Evolutionary conservation across 495 filamentous ascomycete species (phyloP).

Genomic region (Penicillium paradoxum): DNA sequence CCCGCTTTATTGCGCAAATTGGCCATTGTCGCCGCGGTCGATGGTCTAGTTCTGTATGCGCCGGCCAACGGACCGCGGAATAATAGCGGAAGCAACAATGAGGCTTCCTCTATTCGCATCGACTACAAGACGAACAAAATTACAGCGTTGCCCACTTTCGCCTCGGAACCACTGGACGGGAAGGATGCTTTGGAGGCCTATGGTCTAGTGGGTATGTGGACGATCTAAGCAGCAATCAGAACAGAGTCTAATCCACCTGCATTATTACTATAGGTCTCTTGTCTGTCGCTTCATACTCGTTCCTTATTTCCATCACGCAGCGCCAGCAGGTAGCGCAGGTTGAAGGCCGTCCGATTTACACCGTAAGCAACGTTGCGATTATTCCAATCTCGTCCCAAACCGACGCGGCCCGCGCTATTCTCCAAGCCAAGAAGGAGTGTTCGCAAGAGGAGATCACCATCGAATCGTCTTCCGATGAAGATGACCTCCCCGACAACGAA

Average conservation of each 20-base stretch:
- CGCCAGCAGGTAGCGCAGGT: constrained; percentile 86
- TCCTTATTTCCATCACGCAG: constrained; percentile 76
- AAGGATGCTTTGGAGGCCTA: constrained; percentile 61
- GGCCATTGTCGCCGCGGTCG: constrained; percentile 73
- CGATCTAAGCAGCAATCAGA: not conserved
- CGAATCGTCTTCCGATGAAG: constrained; percentile 35
- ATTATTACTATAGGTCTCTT: constrained; percentile 52
- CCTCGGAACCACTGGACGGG: constrained; percentile 34
- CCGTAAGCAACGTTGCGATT: constrained; percentile 77
- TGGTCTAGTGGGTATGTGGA: constrained; percentile 73
- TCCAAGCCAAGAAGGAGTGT: constrained; percentile 51
- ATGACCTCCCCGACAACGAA: constrained; percentile 33
- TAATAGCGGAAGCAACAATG: constrained; percentile 29
- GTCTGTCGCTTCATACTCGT: constrained; percentile 68
- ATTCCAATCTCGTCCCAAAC: constrained; percentile 74
- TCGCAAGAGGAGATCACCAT: constrained; percentile 23
- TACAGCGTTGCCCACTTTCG: constrained; percentile 35
- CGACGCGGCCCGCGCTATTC: constrained; percentile 68
- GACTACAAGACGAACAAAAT: constrained; percentile 68
- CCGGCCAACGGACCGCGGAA: constrained; percentile 42
- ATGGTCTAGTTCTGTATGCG: constrained; percentile 82
- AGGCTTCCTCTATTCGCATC: constrained; percentile 55
- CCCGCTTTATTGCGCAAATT: constrained; percentile 73
- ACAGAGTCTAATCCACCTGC: not conserved
- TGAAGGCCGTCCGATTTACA: constrained; percentile 74